Evolutionary conservation across 2,329 filamentous ascomycete genomes (phyloP), one percentile per base, ranked within the genome.

Genomic region (Microthyrium microscopicum): DNA sequence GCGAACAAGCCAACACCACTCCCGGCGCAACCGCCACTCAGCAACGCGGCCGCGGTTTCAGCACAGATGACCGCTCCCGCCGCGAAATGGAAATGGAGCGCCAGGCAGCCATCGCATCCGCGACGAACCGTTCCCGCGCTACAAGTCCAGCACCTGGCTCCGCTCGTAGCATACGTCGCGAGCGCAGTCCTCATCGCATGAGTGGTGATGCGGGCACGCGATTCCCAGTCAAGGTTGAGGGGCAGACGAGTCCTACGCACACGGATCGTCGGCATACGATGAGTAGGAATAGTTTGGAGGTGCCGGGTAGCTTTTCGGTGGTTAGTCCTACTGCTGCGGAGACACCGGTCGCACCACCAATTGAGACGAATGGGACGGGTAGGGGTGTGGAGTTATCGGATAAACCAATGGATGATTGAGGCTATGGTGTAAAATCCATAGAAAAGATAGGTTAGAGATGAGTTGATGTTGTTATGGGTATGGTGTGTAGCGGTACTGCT

Each of bases 61-160:
- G 82, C 52, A 92, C 84, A 1, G 84, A 98, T 50, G 89, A 98
- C 62, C 91, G 83, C 58, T 91, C 91, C 55, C 78, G 89, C 39
- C 82, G 84, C 48, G 82, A 82, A 28, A 76, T 92, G 44, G 87
- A 93, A 73, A 87, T 95, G 56, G 89, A 93, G 52, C 75, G 89
- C 33, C 81, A 83, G 52, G 75, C 82, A 40, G 82, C 83, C 40
- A 73, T 89, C 36, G 70, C 66, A 21, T 72, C 63, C 43, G 20
- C 19, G 20, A 36, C 30, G 9, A 72, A 53, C 36, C 51, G 82
- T 33, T 77, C 73, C 49, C 73, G 84, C 31, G 80, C 74, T 20
- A 77, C 70, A 17, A 84, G 77, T 40, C 84, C 84, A 5, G 74
- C 68, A 4, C 73, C 73, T 18, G 64, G 28, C 44, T 51, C 42